A percentile compares a stretch with the other conserved stretches of the same genome.
Evolutionary conservation across 176 grass and related monocot species (phyloP).

Genomic region (Puya raimondii): DNA sequence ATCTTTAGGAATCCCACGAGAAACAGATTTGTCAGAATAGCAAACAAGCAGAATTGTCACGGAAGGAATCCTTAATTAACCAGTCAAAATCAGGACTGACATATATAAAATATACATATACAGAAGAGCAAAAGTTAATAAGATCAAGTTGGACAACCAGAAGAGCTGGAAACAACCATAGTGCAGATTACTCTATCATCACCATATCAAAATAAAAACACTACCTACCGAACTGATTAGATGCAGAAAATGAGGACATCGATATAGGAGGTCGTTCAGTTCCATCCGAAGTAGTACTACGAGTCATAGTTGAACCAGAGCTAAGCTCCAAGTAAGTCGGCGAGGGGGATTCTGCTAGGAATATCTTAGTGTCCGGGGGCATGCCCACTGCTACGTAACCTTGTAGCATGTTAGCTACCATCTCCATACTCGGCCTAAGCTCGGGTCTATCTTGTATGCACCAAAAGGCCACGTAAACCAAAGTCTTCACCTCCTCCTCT

Average conservation of each 20-base stretch:
- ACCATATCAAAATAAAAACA: neutral
- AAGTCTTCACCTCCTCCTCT: constrained; percentile 21
- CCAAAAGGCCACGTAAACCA: constrained; percentile 40
- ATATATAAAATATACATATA: neutral
- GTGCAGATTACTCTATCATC: neutral
- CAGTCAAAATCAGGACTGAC: too few relatives aligned
- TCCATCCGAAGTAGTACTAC: neutral
- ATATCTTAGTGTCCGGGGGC: constrained; percentile 38
- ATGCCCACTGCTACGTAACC: constrained; percentile 23
- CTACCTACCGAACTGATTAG: neutral
- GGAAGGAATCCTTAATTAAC: too few relatives aligned
- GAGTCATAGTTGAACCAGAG: neutral
- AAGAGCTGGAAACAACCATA: neutral
- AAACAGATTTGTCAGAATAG: too few relatives aligned
- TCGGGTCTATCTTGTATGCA: constrained; percentile 37
- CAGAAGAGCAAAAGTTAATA: neutral
- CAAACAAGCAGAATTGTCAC: too few relatives aligned
- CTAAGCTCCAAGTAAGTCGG: neutral
- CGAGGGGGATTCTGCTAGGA: constrained; percentile 4
- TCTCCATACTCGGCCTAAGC: constrained; percentile 32
- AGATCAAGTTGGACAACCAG: neutral
- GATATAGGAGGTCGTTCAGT: neutral
- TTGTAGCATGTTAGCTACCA: constrained; percentile 43
- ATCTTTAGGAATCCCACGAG: too few relatives aligned
- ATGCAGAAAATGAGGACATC: neutral